Conservation (phyloP, 805 yeast genomes). For the Pichia deserticola region DNA sequence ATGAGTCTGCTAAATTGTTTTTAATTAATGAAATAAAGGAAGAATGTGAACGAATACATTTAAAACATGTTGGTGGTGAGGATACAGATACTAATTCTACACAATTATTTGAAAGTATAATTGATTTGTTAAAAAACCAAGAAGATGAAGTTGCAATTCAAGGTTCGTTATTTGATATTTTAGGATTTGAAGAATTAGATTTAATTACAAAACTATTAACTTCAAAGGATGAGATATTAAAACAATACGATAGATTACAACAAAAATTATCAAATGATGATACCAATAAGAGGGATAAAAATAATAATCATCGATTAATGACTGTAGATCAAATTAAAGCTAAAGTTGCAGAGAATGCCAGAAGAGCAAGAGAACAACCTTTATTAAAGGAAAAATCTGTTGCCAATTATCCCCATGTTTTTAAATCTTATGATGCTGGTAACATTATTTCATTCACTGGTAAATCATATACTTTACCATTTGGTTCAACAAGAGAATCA, state of each 20-base stretch:
- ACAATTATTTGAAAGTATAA: constrained; percentile 23
- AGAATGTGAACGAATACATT: constrained; percentile 21
- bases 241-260: constrained; percentile 11
- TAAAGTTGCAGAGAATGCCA: constrained; percentile 44
- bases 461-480: constrained; percentile 69
- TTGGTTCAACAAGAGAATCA: constrained; percentile 64
- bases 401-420: constrained; percentile 80
- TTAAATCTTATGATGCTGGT: constrained; percentile 58
- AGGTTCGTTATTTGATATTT: constrained; percentile 62
- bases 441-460: constrained; percentile 74
- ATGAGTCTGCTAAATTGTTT: constrained; percentile 6
- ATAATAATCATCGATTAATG: constrained; percentile 27
- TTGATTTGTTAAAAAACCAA: constrained; percentile 29
- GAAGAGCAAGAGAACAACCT: constrained; percentile 40
- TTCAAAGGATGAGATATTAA: constrained; percentile 30
- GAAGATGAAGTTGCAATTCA: constrained; percentile 56
- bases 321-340: constrained; percentile 49
- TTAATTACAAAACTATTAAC: constrained; percentile 58
- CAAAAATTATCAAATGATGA: neutral
- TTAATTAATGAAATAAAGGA: constrained; percentile 16
- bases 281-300: neutral
- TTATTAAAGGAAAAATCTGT: constrained; percentile 39
- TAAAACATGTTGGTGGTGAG: constrained; percentile 22
- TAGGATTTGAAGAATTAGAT: constrained; percentile 85
- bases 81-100: neutral